Percentiles rank a stretch among this genome's conserved stretches.
phyloP scores from a whole-genome alignment of 2,329 filamentous ascomycete species.

The Stromatinia cepivora region DNA sequence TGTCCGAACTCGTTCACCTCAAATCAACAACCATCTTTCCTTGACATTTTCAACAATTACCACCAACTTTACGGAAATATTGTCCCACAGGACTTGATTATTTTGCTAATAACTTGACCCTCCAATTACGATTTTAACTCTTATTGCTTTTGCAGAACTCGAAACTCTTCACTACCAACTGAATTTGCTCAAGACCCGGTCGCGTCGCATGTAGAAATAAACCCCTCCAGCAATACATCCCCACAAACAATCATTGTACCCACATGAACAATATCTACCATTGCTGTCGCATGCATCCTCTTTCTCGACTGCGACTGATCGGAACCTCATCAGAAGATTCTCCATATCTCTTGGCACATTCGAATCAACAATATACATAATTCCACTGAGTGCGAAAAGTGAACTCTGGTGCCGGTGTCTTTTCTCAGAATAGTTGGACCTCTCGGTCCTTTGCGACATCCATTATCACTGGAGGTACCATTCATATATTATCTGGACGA shows the following conservation, averaged over 20 bases:
- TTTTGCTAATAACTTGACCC: conserved; percentile 1
- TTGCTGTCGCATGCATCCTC: conserved; percentile 23
- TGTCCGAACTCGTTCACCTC: conserved; percentile 5
- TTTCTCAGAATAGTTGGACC: conserved; percentile 25
- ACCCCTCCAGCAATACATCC: conserved; percentile 17
- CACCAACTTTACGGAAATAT: background rate
- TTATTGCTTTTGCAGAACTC: conserved; percentile 12
- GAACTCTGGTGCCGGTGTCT: conserved; percentile 26
- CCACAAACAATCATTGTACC: conserved; percentile 22
- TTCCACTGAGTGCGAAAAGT: conserved; percentile 16
- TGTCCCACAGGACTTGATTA: background rate
- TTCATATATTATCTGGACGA: conserved; percentile 26
- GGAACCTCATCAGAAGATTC: background rate
- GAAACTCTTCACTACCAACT: background rate
- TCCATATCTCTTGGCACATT: background rate
- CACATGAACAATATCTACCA: conserved; percentile 22
- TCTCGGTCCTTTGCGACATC: conserved; percentile 27
- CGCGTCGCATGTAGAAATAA: conserved; percentile 20
- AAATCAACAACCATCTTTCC: background rate
- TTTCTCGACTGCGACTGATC: conserved; percentile 1
- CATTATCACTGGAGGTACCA: conserved; percentile 23
- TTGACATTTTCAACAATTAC: conserved; percentile 2
- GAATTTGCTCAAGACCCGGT: conserved; percentile 11
- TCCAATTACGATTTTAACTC: background rate
- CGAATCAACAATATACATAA: conserved; percentile 10